These are phyloP conservation scores for Coccomyxa subellipsoidea DNA, from an alignment of 163 green algal genomes.

Conservation along the genomic window DNA sequence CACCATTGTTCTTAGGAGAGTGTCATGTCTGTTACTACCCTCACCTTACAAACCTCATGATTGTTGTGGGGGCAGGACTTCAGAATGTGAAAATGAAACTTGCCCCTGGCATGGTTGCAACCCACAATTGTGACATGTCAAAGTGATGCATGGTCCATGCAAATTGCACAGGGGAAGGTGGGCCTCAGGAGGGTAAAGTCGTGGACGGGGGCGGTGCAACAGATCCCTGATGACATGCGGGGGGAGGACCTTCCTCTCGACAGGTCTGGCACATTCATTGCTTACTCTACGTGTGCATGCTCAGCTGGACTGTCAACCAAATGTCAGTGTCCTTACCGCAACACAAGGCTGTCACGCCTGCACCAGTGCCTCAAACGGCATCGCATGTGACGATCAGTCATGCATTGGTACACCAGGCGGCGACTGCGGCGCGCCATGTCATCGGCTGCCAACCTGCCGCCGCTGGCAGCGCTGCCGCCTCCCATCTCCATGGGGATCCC, in stretches of 20 bases:
- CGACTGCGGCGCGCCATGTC: neutral
- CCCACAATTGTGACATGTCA: neutral
- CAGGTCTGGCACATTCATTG: too few species aligned
- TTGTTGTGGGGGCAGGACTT: neutral
- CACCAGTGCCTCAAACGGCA: too few species aligned
- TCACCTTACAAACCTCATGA: too few species aligned
- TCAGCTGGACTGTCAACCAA: too few species aligned
- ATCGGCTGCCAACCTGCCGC: slow-evolving; percentile 21
- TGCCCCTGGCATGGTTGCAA: neutral
- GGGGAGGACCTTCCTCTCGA: neutral
- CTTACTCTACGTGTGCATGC: too few species aligned
- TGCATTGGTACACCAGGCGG: too few species aligned
- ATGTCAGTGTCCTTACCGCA: too few species aligned
- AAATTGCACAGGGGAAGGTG: neutral
- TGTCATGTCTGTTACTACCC: too few species aligned
- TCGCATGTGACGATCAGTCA: too few species aligned
- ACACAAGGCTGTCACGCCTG: too few species aligned
- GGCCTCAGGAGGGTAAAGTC: neutral
- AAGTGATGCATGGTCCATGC: neutral
- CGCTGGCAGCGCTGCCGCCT: slow-evolving; percentile 21
- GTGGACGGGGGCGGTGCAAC: neutral
- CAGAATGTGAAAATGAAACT: neutral
- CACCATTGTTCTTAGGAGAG: too few species aligned
- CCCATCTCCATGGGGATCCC: slow-evolving; percentile 18
- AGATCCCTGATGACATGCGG: neutral